phyloP scores from a whole-genome alignment of 169 alveolate genomes.

The Perkinsus chesapeaki region DNA sequence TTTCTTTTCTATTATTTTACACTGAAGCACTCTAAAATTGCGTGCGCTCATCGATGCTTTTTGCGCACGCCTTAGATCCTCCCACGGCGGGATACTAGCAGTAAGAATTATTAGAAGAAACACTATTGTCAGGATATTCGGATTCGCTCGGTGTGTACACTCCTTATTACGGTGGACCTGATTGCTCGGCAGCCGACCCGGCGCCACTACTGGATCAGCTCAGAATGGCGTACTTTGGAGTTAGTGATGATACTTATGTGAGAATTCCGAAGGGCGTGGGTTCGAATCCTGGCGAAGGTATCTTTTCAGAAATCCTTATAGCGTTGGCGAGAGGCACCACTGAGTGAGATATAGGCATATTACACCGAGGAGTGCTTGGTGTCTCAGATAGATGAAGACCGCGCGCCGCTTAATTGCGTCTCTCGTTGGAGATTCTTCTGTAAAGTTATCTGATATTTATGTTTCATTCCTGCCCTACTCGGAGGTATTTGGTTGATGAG shows the following conservation, averaged over 20 bases:
- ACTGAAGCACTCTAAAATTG: no score
- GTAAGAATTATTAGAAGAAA: no score
- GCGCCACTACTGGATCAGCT: neutral
- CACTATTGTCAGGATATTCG: neutral
- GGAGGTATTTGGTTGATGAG: no score
- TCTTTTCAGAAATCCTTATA: neutral
- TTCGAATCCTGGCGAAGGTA: neutral
- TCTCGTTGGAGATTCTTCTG: neutral
- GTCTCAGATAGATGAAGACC: neutral
- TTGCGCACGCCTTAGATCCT: no score
- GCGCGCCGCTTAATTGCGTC: neutral
- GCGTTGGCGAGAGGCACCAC: neutral
- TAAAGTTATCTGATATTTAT: no score
- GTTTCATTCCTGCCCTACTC: no score
- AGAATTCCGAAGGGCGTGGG: neutral
- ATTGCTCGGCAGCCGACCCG: neutral
- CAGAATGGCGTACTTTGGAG: neutral
- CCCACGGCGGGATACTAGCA: no score
- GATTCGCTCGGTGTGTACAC: neutral
- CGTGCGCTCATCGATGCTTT: no score
- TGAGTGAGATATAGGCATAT: no score
- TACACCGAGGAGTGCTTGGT: no score
- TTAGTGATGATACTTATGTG: neutral
- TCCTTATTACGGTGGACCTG: neutral
- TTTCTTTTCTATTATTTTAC: no score